These are phyloP conservation scores for Durusdinium trenchii DNA, from an alignment of 73 alveolate species.

Conservation along the genomic window DNA sequence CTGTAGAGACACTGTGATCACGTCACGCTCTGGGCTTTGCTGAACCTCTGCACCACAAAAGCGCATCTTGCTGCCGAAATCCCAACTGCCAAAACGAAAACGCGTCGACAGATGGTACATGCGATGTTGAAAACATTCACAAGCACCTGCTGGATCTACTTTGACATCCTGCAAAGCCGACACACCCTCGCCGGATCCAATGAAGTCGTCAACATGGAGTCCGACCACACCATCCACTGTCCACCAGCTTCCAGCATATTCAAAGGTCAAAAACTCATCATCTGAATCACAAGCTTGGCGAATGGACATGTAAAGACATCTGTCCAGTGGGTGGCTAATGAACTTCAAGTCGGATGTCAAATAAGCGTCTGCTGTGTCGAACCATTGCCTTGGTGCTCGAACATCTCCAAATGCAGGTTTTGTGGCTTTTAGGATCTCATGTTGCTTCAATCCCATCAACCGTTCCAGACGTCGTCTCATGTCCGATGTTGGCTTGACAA, in stretches of 20 bases:
- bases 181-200: background rate
- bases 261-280: background rate
- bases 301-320: background rate
- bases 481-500: too few species aligned
- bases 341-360: too few species aligned
- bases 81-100: background rate
- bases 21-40: background rate
- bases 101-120: background rate
- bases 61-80: background rate
- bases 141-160: background rate
- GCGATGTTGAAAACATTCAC: background rate
- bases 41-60: background rate
- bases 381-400: too few species aligned
- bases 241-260: background rate
- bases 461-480: too few species aligned
- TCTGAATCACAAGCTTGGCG: background rate
- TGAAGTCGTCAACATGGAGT: conserved; percentile 17
- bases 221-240: conserved; percentile 45
- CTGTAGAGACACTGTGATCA: background rate
- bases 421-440: too few species aligned
- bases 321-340: too few species aligned
- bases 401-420: too few species aligned
- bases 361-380: too few species aligned
- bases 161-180: background rate
- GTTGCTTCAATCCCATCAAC: too few species aligned